Evolutionary conservation across 495 filamentous ascomycete species (phyloP).

Genomic region (Stereocaulon alpinum): DNA sequence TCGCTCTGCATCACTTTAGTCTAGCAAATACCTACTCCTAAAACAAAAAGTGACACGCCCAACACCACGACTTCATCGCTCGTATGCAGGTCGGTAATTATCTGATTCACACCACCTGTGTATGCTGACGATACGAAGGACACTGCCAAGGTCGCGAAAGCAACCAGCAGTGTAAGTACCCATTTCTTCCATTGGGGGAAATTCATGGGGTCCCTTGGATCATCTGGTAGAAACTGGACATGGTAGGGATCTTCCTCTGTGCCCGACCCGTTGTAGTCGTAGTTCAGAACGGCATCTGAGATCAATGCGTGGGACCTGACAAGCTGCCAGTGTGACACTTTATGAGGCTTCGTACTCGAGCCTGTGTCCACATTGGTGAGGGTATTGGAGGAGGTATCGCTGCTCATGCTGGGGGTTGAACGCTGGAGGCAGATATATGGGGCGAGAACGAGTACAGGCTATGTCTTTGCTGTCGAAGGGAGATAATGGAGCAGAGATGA

Average conservation of each 20-base stretch:
- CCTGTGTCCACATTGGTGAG: background rate
- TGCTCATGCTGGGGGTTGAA: background rate
- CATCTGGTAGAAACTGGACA: conserved; percentile 62
- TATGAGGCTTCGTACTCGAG: background rate
- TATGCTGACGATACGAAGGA: conserved; percentile 71
- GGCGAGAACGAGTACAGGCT: background rate
- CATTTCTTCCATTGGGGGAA: conserved; percentile 56
- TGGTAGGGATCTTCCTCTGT: conserved; percentile 64
- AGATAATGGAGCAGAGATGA: background rate
- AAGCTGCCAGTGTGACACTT: conserved; percentile 30
- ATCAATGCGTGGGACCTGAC: conserved; percentile 42
- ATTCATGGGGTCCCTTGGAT: conserved; percentile 62
- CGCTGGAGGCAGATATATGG: background rate
- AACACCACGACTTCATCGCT: conserved; percentile 51
- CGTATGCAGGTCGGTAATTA: conserved; percentile 49
- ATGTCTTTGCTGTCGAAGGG: background rate
- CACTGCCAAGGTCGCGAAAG: conserved; percentile 61
- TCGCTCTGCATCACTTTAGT: conserved; percentile 18
- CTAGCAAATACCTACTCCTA: conserved; percentile 57
- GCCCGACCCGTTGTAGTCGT: conserved; percentile 56
- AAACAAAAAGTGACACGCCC: conserved; percentile 63
- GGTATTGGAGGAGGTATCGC: conserved; percentile 1
- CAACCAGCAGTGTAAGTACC: conserved; percentile 53
- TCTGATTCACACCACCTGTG: conserved; percentile 56
- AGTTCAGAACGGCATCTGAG: conserved; percentile 28